Evolutionary conservation across 2,329 filamentous ascomycete genomes (phyloP).

Genomic region (Mollisia scopiformis): DNA sequence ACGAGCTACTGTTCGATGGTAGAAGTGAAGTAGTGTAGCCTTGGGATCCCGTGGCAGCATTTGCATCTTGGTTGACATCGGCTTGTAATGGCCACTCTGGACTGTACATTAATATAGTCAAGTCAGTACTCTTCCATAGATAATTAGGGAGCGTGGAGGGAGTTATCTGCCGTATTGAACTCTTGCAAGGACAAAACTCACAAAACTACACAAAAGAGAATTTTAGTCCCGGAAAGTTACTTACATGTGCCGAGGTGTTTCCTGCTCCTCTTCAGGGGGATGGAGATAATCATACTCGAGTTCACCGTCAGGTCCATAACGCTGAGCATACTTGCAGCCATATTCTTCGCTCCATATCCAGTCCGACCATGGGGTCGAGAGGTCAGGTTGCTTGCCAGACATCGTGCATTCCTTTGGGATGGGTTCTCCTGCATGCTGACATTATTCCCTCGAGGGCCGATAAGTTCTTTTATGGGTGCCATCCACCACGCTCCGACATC

Average conservation of each 20-base stretch:
- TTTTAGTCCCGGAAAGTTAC: too few relatives aligned
- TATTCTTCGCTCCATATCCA: conserved; percentile 13
- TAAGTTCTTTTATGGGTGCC: conserved; percentile 4
- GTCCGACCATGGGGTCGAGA: conserved; percentile 18
- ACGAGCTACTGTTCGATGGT: too few relatives aligned
- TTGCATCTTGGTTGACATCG: too few relatives aligned
- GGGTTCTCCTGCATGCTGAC: not conserved
- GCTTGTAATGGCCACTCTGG: too few relatives aligned
- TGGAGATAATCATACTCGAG: conserved; percentile 5
- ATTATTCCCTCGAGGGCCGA: not conserved
- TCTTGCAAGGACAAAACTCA: too few relatives aligned
- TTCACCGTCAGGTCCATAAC: conserved; percentile 2
- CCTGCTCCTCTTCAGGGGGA: not conserved
- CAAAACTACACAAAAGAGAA: too few relatives aligned
- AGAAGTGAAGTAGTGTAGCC: too few relatives aligned
- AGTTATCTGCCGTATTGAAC: too few relatives aligned
- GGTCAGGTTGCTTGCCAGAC: conserved; percentile 16
- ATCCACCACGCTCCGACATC: not conserved
- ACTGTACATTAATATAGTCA: too few relatives aligned
- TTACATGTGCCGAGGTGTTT: not conserved
- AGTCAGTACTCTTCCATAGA: too few relatives aligned
- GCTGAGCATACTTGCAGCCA: conserved; percentile 11
- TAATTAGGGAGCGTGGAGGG: too few relatives aligned
- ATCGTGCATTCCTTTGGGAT: not conserved
- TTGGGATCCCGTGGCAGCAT: too few relatives aligned